Evolutionary conservation across 345 rosid species (phyloP), one percentile per base, ranked within the genome.

Genomic region (Punica granatum): DNA sequence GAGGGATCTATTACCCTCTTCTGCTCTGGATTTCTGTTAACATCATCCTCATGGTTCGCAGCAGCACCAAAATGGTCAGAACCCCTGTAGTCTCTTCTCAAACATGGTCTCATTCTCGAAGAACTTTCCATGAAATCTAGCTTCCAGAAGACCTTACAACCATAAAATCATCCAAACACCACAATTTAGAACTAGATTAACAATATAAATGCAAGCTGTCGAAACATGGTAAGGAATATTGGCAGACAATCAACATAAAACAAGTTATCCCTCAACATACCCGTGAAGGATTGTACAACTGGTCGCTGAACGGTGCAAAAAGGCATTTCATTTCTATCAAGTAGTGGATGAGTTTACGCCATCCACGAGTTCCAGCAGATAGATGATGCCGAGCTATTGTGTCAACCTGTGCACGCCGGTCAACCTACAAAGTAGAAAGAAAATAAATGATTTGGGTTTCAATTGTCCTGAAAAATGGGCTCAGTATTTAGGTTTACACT

Each of bases 1-100:
- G 88, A 80, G 70, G 85, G 79, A 78, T 81, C 77, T 56, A 74
- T 74, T 63, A 78, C 86, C 79, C 77, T 79, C 64, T 74, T 78
- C 69, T 80, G 78, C 72, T 73, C 78, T 60, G 69, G 75, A 64
- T 79, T 84, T 23, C 68, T 67, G 63, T 76, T 84, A 71, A 63
- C 71, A 77, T 79, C 82, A 76, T 89, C 95, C 66, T 85, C 97
- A 68, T 82, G 84, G 79, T 88, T 78, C 74, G 98, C 96, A 80
- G 98, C 97, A 77, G 93, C 89, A 75, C 96, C 99, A 37, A 70
- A 84, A 85, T 95, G 99, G 84, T 92, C 86, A 64, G 85, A 86
- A 68, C 96, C 96, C 46, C 68, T 62, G 75, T 95, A 92, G 69
- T 88, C 78, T 81, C 92, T 86, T 78, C 92, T 87, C 82, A 95